A percentile compares a stretch with the other conserved stretches of the same genome.
phyloP scores from a whole-genome alignment of 2,329 filamentous ascomycete species.

The Cladosporium sp. region DNA sequence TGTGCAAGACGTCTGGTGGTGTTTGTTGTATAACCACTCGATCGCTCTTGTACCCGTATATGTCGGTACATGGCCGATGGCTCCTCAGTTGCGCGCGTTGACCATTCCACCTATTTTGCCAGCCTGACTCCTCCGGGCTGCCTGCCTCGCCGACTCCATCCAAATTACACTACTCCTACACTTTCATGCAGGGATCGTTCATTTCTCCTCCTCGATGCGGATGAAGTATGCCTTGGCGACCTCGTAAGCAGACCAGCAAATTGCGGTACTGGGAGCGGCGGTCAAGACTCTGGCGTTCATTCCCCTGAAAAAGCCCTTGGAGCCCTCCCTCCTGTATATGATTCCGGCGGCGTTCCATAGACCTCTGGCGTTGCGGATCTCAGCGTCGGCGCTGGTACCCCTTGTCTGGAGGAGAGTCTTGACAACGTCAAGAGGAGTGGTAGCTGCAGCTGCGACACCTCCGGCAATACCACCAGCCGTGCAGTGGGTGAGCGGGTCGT shows the following conservation, averaged over 20 bases:
- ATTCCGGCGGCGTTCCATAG: conserved; percentile 77
- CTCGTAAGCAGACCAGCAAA: conserved; percentile 86
- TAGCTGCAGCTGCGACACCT: conserved; percentile 88
- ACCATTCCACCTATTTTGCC: background rate
- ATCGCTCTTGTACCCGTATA: background rate
- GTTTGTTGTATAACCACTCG: background rate
- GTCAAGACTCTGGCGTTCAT: conserved; percentile 88
- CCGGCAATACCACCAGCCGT: conserved; percentile 89
- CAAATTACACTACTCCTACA: background rate
- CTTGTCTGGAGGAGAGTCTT: conserved; percentile 96
- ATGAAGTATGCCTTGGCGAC: conserved; percentile 71
- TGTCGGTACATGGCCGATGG: background rate
- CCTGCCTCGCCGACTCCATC: background rate
- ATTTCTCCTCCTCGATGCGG: conserved; percentile 37
- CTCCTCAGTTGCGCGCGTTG: background rate
- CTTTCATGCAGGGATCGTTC: conserved; percentile 5
- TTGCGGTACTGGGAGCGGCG: conserved; percentile 98
- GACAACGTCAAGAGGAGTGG: conserved; percentile 95
- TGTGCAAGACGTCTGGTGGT: background rate
- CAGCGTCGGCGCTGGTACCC: conserved; percentile 76
- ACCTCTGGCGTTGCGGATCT: conserved; percentile 82
- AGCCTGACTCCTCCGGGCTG: background rate
- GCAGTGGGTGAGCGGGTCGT: conserved; percentile 93
- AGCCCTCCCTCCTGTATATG: conserved; percentile 80
- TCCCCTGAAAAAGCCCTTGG: conserved; percentile 88